Percentiles rank a stretch among this genome's conserved stretches.
Conservation (phyloP, 768 basidiomycete genomes). For the Termitomyces sp. region DNA sequence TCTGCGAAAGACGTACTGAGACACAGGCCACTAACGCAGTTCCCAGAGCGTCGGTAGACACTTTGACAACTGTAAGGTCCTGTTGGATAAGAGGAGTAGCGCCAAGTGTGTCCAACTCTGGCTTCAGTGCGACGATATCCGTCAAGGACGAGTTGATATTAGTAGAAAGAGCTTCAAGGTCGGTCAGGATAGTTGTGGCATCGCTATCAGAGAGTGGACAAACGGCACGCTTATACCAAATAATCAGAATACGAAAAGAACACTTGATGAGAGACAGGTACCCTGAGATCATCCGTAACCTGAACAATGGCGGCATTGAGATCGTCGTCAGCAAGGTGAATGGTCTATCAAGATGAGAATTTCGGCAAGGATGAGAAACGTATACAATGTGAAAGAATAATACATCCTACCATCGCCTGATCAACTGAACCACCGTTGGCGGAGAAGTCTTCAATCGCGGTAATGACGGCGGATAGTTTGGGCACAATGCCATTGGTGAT, state of each 20-base stretch:
- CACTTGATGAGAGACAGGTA: background rate
- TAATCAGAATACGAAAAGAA: background rate
- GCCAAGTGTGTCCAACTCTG: constrained; percentile 25
- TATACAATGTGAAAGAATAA: too few species aligned
- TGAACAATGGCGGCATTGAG: constrained; percentile 17
- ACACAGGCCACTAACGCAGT: constrained; percentile 22
- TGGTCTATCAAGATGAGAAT: too few species aligned
- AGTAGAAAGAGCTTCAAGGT: constrained; percentile 23
- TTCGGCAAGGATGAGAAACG: too few species aligned
- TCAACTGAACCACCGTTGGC: too few species aligned
- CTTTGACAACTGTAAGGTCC: constrained; percentile 25
- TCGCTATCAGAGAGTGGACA: constrained; percentile 23
- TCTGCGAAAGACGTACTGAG: constrained; percentile 19
- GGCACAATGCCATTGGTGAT: too few species aligned
- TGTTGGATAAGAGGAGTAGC: constrained; percentile 24
- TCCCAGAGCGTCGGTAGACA: constrained; percentile 19
- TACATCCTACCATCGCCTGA: too few species aligned
- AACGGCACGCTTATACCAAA: constrained; percentile 16
- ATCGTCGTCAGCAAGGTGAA: too few species aligned
- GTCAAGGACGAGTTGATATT: constrained; percentile 22
- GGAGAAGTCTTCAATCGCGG: too few species aligned
- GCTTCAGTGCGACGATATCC: constrained; percentile 21
- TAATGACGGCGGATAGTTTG: too few species aligned
- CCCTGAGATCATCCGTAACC: constrained; percentile 24
- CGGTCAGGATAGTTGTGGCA: constrained; percentile 20